Percentiles rank a stretch among this genome's conserved stretches.
Conservation (phyloP, 2,329 filamentous ascomycete genomes). For the Fusarium chuoi region DNA sequence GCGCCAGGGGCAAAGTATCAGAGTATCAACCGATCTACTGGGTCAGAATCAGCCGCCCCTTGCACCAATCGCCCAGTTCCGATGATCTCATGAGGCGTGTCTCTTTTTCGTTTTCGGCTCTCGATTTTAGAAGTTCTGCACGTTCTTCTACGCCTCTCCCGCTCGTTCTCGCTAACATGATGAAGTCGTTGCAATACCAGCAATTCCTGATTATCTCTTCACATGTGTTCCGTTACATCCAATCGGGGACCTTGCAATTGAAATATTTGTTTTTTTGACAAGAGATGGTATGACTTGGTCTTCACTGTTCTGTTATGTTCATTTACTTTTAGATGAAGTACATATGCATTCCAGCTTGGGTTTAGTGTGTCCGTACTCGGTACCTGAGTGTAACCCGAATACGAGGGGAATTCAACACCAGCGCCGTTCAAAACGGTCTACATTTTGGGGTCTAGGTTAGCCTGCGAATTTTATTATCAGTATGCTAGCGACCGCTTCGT, state of each 20-base stretch:
- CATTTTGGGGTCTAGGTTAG: not conserved
- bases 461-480: not conserved
- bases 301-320: not conserved
- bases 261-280: not conserved
- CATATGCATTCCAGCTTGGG: not conserved
- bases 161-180: conserved; percentile 13
- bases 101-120: conserved; percentile 41
- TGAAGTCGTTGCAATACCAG: not conserved
- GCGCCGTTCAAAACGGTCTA: not conserved
- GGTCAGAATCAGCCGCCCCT: conserved; percentile 18
- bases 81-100: conserved; percentile 26
- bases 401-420: not conserved
- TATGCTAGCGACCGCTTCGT: not conserved
- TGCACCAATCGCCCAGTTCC: conserved; percentile 19
- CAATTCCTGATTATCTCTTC: not conserved
- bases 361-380: not conserved
- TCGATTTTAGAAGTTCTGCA: not conserved
- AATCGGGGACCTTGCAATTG: conserved; percentile 24
- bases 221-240: not conserved
- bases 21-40: conserved; percentile 37
- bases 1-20: conserved; percentile 22
- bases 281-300: not conserved
- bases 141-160: conserved; percentile 14
- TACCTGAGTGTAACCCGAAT: not conserved
- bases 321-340: not conserved